Evolutionary conservation across 148 eudicot species (phyloP).

Genomic region (Camellia lanceoleosa): DNA sequence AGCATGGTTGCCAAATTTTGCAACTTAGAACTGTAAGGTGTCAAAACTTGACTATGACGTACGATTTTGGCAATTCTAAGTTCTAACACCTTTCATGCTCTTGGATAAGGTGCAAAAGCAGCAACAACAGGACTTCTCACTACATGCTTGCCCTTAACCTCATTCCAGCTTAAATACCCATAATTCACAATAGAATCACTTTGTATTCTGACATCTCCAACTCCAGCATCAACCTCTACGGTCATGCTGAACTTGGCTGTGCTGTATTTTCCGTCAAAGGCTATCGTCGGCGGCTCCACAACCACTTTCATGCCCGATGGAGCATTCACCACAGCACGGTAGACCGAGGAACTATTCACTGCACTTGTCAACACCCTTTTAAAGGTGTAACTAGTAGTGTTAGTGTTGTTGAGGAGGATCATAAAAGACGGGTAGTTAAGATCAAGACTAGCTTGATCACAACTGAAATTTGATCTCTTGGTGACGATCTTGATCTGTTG

Average conservation of each 20-base stretch:
- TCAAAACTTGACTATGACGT: too few relatives aligned
- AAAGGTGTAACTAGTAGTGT: conserved; percentile 16
- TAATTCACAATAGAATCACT: conserved; percentile 12
- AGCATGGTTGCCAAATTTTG: too few relatives aligned
- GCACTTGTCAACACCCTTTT: conserved; percentile 21
- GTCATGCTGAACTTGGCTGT: conserved; percentile 14
- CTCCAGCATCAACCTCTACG: background rate
- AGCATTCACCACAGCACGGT: conserved; percentile 4
- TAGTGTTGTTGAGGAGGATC: conserved; percentile 12
- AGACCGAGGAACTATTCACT: background rate
- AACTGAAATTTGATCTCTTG: background rate
- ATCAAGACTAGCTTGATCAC: conserved; percentile 14
- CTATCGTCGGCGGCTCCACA: conserved; percentile 12
- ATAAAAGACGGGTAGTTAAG: conserved; percentile 30
- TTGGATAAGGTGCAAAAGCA: conserved; percentile 16
- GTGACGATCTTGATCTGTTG: conserved; percentile 10
- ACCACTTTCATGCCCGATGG: conserved; percentile 21
- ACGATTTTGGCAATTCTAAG: too few relatives aligned
- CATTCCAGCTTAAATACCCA: conserved; percentile 22
- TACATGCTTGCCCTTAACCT: conserved; percentile 20
- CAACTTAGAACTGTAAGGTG: too few relatives aligned
- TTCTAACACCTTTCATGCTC: too few relatives aligned
- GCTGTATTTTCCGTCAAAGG: conserved; percentile 14
- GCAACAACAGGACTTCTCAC: conserved; percentile 27
- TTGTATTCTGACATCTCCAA: background rate